Evolutionary conservation across 805 yeast species (phyloP).

Genomic region (Candida dendrica): DNA sequence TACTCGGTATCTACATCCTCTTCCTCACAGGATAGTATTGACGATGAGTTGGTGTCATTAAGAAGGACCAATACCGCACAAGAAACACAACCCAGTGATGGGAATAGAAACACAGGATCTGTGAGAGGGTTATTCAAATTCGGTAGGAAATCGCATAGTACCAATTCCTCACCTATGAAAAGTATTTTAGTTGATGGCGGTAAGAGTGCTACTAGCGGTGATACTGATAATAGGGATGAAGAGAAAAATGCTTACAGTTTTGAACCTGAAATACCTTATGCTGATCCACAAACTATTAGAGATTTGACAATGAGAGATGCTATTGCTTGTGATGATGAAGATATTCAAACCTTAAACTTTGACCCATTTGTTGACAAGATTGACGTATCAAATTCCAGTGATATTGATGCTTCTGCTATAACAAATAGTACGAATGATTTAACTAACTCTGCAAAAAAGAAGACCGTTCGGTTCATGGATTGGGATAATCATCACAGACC

Average conservation of each 20-base stretch:
- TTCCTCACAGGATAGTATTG: conserved; percentile 5
- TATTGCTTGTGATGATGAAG: background rate
- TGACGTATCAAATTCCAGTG: background rate
- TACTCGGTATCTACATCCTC: background rate
- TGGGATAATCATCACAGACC: background rate
- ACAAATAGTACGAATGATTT: background rate
- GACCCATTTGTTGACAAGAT: conserved; percentile 1
- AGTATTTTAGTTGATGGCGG: no score
- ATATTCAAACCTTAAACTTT: background rate
- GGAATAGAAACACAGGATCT: background rate
- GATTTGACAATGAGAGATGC: background rate
- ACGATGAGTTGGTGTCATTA: conserved; percentile 5
- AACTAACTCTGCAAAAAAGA: background rate
- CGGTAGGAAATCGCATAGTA: conserved; percentile 1
- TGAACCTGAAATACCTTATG: background rate
- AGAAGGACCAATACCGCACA: background rate
- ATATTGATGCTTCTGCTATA: background rate
- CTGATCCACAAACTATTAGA: background rate
- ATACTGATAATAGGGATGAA: background rate
- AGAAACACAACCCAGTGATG: background rate
- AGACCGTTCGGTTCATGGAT: conserved; percentile 3
- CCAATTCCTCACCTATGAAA: conserved; percentile 3
- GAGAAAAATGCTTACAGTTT: no score
- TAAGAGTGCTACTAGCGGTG: background rate
- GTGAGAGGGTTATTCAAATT: conserved; percentile 1